A percentile compares a stretch with the other conserved stretches of the same genome.
These are phyloP conservation scores for Backusella parvicylindrica DNA, from an alignment of 192 early-diverging fungal genomes.

Conservation along the genomic window DNA sequence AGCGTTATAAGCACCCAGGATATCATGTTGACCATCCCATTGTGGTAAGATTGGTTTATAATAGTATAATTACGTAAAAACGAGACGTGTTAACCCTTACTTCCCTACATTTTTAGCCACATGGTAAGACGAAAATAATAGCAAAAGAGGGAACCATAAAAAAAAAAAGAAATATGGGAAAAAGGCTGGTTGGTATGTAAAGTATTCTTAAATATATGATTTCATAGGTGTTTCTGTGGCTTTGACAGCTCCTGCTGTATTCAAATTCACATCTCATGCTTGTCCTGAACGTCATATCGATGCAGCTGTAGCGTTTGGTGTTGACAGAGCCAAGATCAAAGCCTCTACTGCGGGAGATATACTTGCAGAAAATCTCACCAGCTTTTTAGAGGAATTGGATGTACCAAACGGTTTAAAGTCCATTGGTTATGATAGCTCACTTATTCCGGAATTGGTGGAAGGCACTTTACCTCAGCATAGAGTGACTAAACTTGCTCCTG, in stretches of 20 bases:
- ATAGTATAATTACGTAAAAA: not conserved
- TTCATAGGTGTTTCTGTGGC: slow-evolving; percentile 74
- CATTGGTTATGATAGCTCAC: slow-evolving; percentile 66
- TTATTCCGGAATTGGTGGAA: slow-evolving; percentile 73
- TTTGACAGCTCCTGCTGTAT: slow-evolving; percentile 85
- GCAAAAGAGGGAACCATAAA: not conserved
- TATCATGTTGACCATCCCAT: slow-evolving; percentile 75
- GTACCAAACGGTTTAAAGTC: slow-evolving; percentile 82
- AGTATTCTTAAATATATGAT: not conserved
- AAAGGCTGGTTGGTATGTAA: not conserved
- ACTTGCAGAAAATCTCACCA: slow-evolving; percentile 71
- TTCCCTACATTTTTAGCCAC: not conserved
- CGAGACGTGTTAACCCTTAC: not conserved
- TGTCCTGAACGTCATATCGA: slow-evolving; percentile 87
- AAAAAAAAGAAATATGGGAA: not conserved
- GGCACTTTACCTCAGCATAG: slow-evolving; percentile 90
- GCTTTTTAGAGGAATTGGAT: slow-evolving; percentile 70
- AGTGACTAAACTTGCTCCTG: slow-evolving; percentile 87
- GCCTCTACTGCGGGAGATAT: slow-evolving; percentile 68
- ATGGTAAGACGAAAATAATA: not conserved
- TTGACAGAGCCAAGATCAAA: slow-evolving; percentile 62
- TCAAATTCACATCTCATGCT: slow-evolving; percentile 77
- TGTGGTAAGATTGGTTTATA: slow-evolving; percentile 40
- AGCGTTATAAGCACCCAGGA: slow-evolving; percentile 75
- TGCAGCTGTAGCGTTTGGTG: slow-evolving; percentile 72